Evolutionary conservation across 139 green algal genomes (phyloP), one percentile per base, ranked within the genome.

Genomic region (Diplosphaera chodatii): DNA sequence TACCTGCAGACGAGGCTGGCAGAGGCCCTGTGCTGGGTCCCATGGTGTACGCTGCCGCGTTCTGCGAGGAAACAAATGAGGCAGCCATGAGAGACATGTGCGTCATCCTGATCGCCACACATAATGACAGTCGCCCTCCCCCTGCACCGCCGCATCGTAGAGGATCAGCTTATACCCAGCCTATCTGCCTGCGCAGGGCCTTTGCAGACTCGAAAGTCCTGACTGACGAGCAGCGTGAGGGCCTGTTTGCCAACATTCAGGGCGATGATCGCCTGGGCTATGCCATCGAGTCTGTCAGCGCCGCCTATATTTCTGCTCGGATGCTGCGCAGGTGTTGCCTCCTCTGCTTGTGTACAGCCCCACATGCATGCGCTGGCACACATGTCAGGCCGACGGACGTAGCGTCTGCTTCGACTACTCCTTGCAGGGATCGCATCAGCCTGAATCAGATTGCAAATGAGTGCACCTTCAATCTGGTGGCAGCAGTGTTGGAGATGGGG

Each of bases 141-240:
- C n/a, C n/a, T n/a, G n/a, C n/a, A n/a, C n/a, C n/a, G n/a, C n/a
- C n/a, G n/a, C n/a, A n/a, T n/a, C n/a, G n/a, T n/a, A n/a, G n/a
- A n/a, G n/a, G n/a, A n/a, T n/a, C n/a, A n/a, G n/a, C n/a, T n/a
- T n/a, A n/a, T n/a, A n/a, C n/a, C n/a, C n/a, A n/a, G n/a, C n/a
- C n/a, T n/a, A n/a, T n/a, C n/a, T n/a, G n/a, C n/a, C n/a, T n/a
- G n/a, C 16, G 31, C 84, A 87, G 80, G 67, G 68, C 70, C 2
- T 90, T 89, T 72, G 80, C 86, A n/a, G 92, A 97, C 79, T 93
- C 85, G 40, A 97, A 97, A 71, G 84, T 78, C 25, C 81, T 97
- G 32, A 92, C 63, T 18, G 89, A 92, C 34, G 78, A 83, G 4
- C 77, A 85, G 67, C 77, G 91, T 0, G 83, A 91, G 3, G 10